Conservation (phyloP, 1,139 yeast genomes). For the Lodderomyces elongisporus region DNA sequence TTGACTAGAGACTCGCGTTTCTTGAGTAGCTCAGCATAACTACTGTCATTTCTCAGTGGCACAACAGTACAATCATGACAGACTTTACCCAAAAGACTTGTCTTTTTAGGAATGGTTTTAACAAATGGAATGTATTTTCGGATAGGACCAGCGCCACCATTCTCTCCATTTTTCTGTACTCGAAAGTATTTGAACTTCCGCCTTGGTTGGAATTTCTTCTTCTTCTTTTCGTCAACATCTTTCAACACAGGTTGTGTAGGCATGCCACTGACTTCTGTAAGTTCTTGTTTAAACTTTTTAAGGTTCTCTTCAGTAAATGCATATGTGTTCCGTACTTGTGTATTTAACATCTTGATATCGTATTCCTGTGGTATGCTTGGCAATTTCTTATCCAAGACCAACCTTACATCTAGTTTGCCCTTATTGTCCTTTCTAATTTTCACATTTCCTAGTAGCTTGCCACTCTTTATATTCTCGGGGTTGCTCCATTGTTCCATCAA, state of each 20-base stretch:
- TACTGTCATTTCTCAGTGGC: slow-evolving; percentile 70
- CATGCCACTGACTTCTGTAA: slow-evolving; percentile 45
- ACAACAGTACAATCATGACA: slow-evolving; percentile 89
- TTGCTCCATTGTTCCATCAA: slow-evolving; percentile 79
- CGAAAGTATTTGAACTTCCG: slow-evolving; percentile 24
- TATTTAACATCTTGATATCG: slow-evolving; percentile 71
- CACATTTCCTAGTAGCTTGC: slow-evolving; percentile 77
- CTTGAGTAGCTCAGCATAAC: slow-evolving; percentile 48
- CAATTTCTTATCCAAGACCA: slow-evolving; percentile 44
- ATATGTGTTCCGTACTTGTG: slow-evolving; percentile 76
- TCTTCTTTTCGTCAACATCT: slow-evolving; percentile 26
- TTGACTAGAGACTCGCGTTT: slow-evolving; percentile 46
- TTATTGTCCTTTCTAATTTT: slow-evolving; percentile 49
- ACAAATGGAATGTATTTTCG: slow-evolving; percentile 63
- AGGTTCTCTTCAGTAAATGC: slow-evolving; percentile 89
- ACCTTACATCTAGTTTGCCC: slow-evolving; percentile 52
- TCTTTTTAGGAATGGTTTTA: slow-evolving; percentile 79
- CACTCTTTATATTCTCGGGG: slow-evolving; percentile 53
- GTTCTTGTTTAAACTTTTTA: slow-evolving; percentile 58
- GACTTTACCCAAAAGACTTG: slow-evolving; percentile 80
- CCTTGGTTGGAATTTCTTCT: slow-evolving; percentile 21
- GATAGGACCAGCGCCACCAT: slow-evolving; percentile 14
- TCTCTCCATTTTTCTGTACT: slow-evolving; percentile 22
- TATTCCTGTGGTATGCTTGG: slow-evolving; percentile 72
- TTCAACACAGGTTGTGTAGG: slow-evolving; percentile 31